Percentiles rank a stretch among this genome's conserved stretches.
Evolutionary conservation across 495 filamentous ascomycete genomes (phyloP).

Genomic region (Penicillium ucsense): DNA sequence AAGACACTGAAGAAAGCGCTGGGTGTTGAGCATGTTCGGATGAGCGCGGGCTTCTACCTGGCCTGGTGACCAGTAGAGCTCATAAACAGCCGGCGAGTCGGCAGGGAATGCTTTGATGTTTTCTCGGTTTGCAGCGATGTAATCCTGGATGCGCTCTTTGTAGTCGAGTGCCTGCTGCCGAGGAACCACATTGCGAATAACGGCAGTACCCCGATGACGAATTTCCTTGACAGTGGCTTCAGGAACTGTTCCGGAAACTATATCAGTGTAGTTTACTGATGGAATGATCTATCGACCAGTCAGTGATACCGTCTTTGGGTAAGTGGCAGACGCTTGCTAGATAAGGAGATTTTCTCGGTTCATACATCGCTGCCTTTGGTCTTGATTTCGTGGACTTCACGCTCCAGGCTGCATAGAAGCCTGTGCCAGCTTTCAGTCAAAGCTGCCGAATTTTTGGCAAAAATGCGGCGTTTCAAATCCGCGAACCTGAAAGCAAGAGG

Average conservation of each 20-base stretch:
- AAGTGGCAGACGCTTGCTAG: background rate
- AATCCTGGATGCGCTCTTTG: slow-evolving; percentile 43
- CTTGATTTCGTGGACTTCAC: slow-evolving; percentile 36
- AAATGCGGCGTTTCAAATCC: slow-evolving; percentile 59
- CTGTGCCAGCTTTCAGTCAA: slow-evolving; percentile 60
- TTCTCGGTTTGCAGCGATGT: slow-evolving; percentile 46
- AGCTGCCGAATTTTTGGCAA: slow-evolving; percentile 50
- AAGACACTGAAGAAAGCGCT: slow-evolving; percentile 61
- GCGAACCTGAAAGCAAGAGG: slow-evolving; percentile 66
- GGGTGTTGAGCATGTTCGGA: slow-evolving; percentile 56
- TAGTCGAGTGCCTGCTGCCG: slow-evolving; percentile 46
- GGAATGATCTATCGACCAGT: slow-evolving; percentile 42
- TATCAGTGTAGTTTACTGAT: slow-evolving; percentile 45
- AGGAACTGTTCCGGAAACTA: slow-evolving; percentile 35
- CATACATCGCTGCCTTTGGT: slow-evolving; percentile 42
- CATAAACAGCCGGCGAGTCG: slow-evolving; percentile 67
- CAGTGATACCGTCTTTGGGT: slow-evolving; percentile 3
- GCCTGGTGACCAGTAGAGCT: slow-evolving; percentile 78
- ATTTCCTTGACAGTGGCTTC: slow-evolving; percentile 44
- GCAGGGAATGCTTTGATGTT: slow-evolving; percentile 43
- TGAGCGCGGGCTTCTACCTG: slow-evolving; percentile 69
- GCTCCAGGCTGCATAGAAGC: slow-evolving; percentile 50
- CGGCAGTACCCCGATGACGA: slow-evolving; percentile 50
- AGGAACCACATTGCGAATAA: slow-evolving; percentile 53
- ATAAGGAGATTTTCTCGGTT: background rate